These are phyloP conservation scores for Rhodocollybia butyracea DNA, from an alignment of 768 basidiomycete species.

Conservation along the genomic window DNA sequence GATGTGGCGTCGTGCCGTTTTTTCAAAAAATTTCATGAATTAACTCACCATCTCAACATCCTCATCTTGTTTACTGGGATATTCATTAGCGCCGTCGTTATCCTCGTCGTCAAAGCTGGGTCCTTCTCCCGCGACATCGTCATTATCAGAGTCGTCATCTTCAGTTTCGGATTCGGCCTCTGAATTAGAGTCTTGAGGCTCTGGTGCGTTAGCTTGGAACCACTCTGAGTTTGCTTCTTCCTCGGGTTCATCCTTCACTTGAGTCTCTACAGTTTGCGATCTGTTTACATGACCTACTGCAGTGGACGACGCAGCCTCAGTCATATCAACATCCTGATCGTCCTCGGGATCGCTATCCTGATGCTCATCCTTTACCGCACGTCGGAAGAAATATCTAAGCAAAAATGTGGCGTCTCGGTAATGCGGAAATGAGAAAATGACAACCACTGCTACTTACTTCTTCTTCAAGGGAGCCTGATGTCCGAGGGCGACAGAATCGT, in stretches of 20 bases:
- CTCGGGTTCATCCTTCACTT: constrained; percentile 25
- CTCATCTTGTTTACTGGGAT: background rate
- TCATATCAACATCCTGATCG: constrained; percentile 12
- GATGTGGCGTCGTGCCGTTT: no score
- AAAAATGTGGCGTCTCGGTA: background rate
- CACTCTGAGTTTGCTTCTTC: constrained; percentile 54
- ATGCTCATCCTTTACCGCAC: constrained; percentile 52
- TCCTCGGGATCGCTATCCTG: constrained; percentile 29
- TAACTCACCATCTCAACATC: constrained; percentile 18
- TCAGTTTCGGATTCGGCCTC: constrained; percentile 58
- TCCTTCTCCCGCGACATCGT: constrained; percentile 42
- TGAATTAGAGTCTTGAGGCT: constrained; percentile 24
- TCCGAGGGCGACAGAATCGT: constrained; percentile 65
- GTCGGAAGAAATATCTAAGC: constrained; percentile 79
- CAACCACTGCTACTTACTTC: constrained; percentile 44
- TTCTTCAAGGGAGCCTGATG: constrained; percentile 59
- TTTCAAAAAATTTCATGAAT: background rate
- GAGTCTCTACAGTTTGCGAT: constrained; percentile 12
- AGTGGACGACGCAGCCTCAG: background rate
- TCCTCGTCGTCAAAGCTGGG: constrained; percentile 1
- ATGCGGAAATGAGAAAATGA: background rate
- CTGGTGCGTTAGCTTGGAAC: constrained; percentile 48
- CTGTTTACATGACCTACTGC: background rate
- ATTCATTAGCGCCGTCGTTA: background rate
- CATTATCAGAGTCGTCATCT: constrained; percentile 67